Evolutionary conservation across 108 stramenopile species (phyloP), one percentile per base, ranked within the genome.

Genomic region (Mediolabrus comicus): DNA sequence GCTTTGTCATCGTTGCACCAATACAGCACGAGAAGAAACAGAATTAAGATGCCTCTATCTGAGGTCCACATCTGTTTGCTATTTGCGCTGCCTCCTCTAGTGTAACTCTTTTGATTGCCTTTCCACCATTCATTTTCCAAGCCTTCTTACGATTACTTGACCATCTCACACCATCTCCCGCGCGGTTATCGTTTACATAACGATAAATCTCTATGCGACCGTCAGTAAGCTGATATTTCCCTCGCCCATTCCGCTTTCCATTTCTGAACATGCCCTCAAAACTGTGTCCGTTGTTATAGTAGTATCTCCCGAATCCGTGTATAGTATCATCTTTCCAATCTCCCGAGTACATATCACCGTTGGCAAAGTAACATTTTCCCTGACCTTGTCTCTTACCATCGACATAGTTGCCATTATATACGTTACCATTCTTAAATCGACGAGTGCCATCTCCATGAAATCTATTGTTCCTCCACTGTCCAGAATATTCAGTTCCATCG

Each of bases 291-390:
- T 79, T 77, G 34, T 73, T 68, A 46, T 79, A 87, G 58, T 85
- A 87, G 57, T 87, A 90, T 34, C 81, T 62, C 2, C 87, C 85
- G n/a, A 68, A 61, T 25, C 87, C 89, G 61, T 90, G 86, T 28
- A 86, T 84, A 12, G 63, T 70, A 51, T 70, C 76, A 35, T 70
- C 32, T 53, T 70, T 70, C 67, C 81, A 85, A 27, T 70, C 67
- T 19, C 86, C 86, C 0, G 70, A 71, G 39, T 85, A 87, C 57
- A 77, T 63, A 46, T 87, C 84, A 29, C 86, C 85, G 39, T 86
- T 86, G 29, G 85, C 83, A 70, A 81, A 87, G 49, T 80, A 75
- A 27, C 80, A 80, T 17, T 59, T 67, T 8, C 89, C 89, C 3
- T 81, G 33, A n/a, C 89, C 89, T 10, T 78, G 62, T 14, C 86